Conservation (phyloP, 164 flowering plant genomes). For the Aristolochia fimbriata region DNA sequence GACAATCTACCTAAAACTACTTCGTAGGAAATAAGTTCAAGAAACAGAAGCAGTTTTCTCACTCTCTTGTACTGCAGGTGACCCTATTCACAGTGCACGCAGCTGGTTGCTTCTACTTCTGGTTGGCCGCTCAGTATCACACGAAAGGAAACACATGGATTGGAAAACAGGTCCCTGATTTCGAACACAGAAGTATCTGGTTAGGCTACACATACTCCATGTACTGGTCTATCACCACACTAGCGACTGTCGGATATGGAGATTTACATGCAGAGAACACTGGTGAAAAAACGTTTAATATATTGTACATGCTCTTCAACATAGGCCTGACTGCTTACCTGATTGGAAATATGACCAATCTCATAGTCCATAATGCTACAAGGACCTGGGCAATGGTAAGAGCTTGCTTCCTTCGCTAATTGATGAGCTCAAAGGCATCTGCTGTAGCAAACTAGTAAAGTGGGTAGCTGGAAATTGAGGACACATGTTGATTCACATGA, state of each 20-base stretch:
- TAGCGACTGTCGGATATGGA: conserved; percentile 84
- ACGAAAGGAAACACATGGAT: conserved; percentile 56
- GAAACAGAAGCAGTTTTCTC: no score
- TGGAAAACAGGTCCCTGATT: conserved; percentile 38
- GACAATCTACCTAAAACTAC: no score
- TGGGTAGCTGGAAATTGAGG: not conserved
- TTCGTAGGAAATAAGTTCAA: no score
- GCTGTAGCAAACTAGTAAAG: not conserved
- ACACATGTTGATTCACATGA: not conserved
- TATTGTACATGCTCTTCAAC: conserved; percentile 76
- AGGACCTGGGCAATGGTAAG: conserved; percentile 66
- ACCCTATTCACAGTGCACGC: conserved; percentile 66
- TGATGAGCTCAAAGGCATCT: not conserved
- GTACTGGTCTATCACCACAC: conserved; percentile 80
- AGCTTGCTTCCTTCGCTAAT: not conserved
- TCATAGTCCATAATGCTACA: conserved; percentile 55
- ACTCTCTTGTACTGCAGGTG: conserved; percentile 31
- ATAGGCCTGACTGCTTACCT: conserved; percentile 78
- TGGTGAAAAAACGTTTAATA: conserved; percentile 65
- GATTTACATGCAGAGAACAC: conserved; percentile 64
- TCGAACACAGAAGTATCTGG: conserved; percentile 55
- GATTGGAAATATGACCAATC: conserved; percentile 87
- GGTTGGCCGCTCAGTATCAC: conserved; percentile 50
- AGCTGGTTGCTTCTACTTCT: conserved; percentile 73
- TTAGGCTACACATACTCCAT: conserved; percentile 65